Evolutionary conservation across 2,329 filamentous ascomycete genomes (phyloP), one percentile per base, ranked within the genome.

Genomic region (Epichloe gansuensis): DNA sequence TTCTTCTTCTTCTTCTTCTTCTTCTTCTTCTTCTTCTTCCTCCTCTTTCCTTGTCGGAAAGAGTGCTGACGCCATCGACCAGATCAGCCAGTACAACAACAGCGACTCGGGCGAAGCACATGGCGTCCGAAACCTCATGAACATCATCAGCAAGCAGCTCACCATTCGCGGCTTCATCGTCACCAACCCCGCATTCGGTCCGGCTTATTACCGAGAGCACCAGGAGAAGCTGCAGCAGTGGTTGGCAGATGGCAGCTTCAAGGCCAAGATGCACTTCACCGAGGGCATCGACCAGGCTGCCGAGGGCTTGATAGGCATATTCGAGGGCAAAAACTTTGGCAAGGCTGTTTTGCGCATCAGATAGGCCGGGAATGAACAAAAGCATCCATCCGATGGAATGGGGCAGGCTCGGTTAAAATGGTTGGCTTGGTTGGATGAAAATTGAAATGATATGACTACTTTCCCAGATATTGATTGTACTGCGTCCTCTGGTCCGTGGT

Each of bases 241-340:
- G 85, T 74, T 95, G 55, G 74, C 76, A 38, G 86, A 93, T 4
- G 87, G 85, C 12, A 80, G 75, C 5, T 78, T 94, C 72, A 86
- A 86, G 73, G 76, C 80, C 48, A 81, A 83, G 69, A 73, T 84
- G 55, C 72, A 77, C 60, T 71, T 86, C 53, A 89, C 84, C 0
- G 74, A 83, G 51, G 87, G 88, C 21, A 89, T 94, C 54, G 89
- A 94, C 55, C 82, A 87, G n/a, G 84, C 83, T 1, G 72, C 80
- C 5, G 78, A 89, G 52, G 89, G 84, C 0, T 74, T 94, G 54
- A 68, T 91, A 12, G 85, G 81, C 12, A 82, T 94, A 73, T 74
- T 93, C 51, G 66, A 78, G 61, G 89, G 89, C 47, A 77, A 85
- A 68, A 94, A 94, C 72, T 87, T 89, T 68, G 89, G 89, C 59